Base-by-base conservation (phyloP, 371 early-diverging fungal genomes). In the Mucor irregularis region DNA sequence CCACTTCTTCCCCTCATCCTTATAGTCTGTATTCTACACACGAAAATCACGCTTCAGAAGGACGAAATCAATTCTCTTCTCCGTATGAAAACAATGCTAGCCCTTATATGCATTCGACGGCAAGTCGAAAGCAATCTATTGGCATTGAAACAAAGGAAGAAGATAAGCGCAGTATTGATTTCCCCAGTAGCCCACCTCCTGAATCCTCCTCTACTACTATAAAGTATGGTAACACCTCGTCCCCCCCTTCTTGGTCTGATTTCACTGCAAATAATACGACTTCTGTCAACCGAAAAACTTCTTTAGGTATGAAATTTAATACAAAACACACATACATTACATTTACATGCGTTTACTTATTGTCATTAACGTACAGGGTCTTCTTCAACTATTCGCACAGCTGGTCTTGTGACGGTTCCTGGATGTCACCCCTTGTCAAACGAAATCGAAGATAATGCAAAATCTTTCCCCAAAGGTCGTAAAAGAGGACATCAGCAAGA, bases 181-280 rank as follows among this genome's bases (percentile, higher is more conserved):
- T 55, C 13, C 61, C 61, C 5, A 49, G 30, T 7, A 61, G 61
- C 11, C 61, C 61, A 0, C 61, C 61, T n/a, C 61, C 61, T 21
- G 61, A 61, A 44, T 24, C 43, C 5, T 21, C 34, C 3, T 31
- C 19, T 16, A 30, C 16, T 10, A 49, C 46, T 29, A 31, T 31
- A 42, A 33, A 43, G 43, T 44, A 21, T 19, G 21, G 9, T 25
- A 29, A 17, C 26, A 29, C 33, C 24, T 34, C 49, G 9, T 34
- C 49, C 10, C 22, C 42, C 0, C 33, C 37, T 17, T 28, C 50
- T 42, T 51, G 52, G 40, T 40, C 40, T 37, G 52, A 51, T 19
- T n/a, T 42, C 7, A 40, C n/a, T n/a, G n/a, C n/a, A n/a, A n/a
- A n/a, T n/a, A n/a, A 28, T 19, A 16, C 19, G 16, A 3, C 22